Percentiles rank a stretch among this genome's conserved stretches.
Evolutionary conservation across 352 stramenopile species (phyloP).

Genomic region (Aphanomyces astaci): DNA sequence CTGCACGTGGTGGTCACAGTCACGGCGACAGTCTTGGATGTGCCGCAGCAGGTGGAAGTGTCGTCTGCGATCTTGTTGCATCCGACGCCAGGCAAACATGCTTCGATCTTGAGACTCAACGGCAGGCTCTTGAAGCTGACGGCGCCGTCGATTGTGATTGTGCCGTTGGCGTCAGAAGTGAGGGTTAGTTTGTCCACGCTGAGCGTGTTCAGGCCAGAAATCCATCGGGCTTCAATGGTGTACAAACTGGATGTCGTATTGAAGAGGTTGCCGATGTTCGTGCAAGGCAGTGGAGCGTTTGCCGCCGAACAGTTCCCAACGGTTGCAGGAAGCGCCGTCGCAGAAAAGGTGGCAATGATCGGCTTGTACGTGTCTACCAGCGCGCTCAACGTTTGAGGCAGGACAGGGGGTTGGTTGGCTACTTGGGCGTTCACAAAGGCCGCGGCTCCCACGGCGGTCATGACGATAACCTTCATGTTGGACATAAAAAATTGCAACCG

Average conservation of each 20-base stretch:
- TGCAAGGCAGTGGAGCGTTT: conserved; percentile 12
- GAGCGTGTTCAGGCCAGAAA: conserved; percentile 19
- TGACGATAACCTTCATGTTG: neutral
- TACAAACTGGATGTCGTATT: neutral
- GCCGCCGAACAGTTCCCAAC: conserved; percentile 20
- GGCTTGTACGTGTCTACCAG: conserved; percentile 7
- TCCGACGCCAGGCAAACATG: neutral
- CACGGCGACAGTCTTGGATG: conserved; percentile 8
- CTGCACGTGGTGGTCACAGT: neutral
- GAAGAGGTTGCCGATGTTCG: conserved; percentile 16
- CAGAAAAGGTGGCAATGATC: conserved; percentile 5
- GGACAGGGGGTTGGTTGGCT: neutral
- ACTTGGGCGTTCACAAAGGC: neutral
- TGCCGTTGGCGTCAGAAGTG: neutral
- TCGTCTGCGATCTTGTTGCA: conserved; percentile 15
- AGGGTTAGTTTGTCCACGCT: conserved; percentile 1
- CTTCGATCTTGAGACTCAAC: conserved; percentile 17
- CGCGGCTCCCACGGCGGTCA: neutral
- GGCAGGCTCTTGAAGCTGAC: conserved; percentile 14
- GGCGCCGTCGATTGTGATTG: neutral
- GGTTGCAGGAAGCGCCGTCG: conserved; percentile 8
- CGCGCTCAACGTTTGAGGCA: neutral
- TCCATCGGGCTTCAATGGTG: conserved; percentile 16
- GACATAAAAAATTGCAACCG: neutral
- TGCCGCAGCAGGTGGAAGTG: conserved; percentile 16